Percentiles rank a stretch among this genome's conserved stretches.
These are phyloP conservation scores for Fusarium sp. DNA, from an alignment of 2,329 filamentous ascomycete genomes.

Conservation along the genomic window DNA sequence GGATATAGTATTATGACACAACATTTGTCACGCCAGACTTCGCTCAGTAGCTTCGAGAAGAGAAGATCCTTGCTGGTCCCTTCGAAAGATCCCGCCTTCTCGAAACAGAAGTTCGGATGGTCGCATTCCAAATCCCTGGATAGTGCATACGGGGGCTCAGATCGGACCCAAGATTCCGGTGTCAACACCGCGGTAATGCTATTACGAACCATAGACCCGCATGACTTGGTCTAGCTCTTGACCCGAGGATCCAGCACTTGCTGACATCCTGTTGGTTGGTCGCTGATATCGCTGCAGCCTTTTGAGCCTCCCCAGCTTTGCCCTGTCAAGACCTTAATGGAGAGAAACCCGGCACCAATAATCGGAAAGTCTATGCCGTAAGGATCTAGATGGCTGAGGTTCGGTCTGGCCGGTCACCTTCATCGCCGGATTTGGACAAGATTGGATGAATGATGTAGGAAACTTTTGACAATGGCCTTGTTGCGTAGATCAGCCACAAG, in stretches of 20 bases:
- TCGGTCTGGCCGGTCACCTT: slow-evolving; percentile 22
- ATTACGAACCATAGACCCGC: neutral
- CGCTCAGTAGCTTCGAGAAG: slow-evolving; percentile 1
- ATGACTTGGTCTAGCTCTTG: slow-evolving; percentile 3
- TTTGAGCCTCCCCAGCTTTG: neutral
- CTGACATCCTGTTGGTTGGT: slow-evolving; percentile 5
- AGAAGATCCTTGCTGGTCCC: slow-evolving; percentile 4
- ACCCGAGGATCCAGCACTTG: slow-evolving; percentile 20
- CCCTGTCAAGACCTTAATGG: neutral
- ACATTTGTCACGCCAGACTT: neutral
- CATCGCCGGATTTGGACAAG: slow-evolving; percentile 39
- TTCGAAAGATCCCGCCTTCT: slow-evolving; percentile 10
- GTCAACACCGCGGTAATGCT: slow-evolving; percentile 2
- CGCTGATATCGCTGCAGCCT: neutral
- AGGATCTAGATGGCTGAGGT: slow-evolving; percentile 25
- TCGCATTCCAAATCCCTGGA: slow-evolving; percentile 31
- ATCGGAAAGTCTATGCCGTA: neutral
- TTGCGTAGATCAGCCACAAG: slow-evolving; percentile 15
- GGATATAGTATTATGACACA: neutral
- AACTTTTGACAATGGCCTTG: slow-evolving; percentile 6
- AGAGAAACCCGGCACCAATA: neutral
- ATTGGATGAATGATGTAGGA: slow-evolving; percentile 7
- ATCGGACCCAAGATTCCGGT: slow-evolving; percentile 5
- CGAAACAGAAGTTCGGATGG: slow-evolving; percentile 21
- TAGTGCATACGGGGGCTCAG: neutral